Evolutionary conservation across 2,329 filamentous ascomycete genomes (phyloP).

Genomic region (Mycosphaerella sp.): DNA sequence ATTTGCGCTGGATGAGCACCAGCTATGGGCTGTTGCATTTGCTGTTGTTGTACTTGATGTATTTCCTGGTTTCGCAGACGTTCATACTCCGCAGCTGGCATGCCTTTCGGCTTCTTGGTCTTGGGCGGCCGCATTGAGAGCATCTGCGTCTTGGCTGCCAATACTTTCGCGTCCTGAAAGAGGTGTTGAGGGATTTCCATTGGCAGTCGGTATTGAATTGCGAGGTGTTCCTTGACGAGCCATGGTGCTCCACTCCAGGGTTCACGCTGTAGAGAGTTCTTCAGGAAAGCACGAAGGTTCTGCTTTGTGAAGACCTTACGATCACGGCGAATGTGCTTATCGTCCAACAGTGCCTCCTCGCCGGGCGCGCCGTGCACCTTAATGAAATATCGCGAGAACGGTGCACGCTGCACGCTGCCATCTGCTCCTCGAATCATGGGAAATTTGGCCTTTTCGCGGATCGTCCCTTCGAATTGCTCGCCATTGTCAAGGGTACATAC

Average conservation of each 20-base stretch:
- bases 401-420: slow-evolving; percentile 59
- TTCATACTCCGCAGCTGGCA: slow-evolving; percentile 20
- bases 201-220: slow-evolving; percentile 76
- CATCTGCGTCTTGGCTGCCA: slow-evolving; percentile 26
- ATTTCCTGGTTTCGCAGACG: slow-evolving; percentile 22
- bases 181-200: slow-evolving; percentile 79
- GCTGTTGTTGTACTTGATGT: slow-evolving; percentile 21
- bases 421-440: slow-evolving; percentile 54
- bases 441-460: slow-evolving; percentile 81
- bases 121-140: slow-evolving; percentile 24
- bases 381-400: slow-evolving; percentile 75
- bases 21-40: slow-evolving; percentile 26
- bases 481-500: slow-evolving; percentile 64
- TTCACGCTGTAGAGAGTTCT: slow-evolving; percentile 86
- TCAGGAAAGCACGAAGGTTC: slow-evolving; percentile 87
- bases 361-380: slow-evolving; percentile 59
- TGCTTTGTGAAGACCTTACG: slow-evolving; percentile 91
- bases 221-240: slow-evolving; percentile 84
- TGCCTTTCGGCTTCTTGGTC: slow-evolving; percentile 22
- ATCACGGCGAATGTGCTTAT: slow-evolving; percentile 76
- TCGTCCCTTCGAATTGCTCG: slow-evolving; percentile 56
- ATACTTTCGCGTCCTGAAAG: slow-evolving; percentile 65
- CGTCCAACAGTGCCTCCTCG: slow-evolving; percentile 72
- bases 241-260: slow-evolving; percentile 95
- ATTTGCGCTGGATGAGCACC: slow-evolving; percentile 32